Percentiles rank a stretch among this genome's conserved stretches.
These are phyloP conservation scores for Kondoa malvinella DNA, from an alignment of 768 basidiomycete species.

Conservation along the genomic window DNA sequence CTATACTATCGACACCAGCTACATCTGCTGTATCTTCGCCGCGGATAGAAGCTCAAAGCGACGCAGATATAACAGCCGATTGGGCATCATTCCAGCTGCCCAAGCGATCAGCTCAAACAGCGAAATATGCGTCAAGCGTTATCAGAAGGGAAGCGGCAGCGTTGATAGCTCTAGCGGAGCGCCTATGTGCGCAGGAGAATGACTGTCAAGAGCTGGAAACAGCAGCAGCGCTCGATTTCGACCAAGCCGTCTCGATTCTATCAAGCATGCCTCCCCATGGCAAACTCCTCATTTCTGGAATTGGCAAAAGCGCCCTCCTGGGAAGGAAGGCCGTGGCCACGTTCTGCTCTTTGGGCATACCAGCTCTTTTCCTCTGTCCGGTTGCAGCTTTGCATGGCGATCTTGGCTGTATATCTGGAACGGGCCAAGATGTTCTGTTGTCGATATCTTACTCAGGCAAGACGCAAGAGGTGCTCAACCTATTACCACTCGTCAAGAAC, in stretches of 20 bases:
- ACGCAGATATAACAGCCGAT: background rate
- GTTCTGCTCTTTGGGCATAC: slow-evolving; percentile 27
- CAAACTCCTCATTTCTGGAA: slow-evolving; percentile 25
- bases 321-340: slow-evolving; percentile 27
- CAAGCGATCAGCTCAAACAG: background rate
- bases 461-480: slow-evolving; percentile 26
- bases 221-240: slow-evolving; percentile 8
- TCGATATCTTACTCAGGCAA: slow-evolving; percentile 27
- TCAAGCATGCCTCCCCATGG: slow-evolving; percentile 18
- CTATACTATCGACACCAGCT: background rate
- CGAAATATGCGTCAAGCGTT: slow-evolving; percentile 20
- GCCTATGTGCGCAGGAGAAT: slow-evolving; percentile 13
- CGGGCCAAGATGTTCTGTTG: slow-evolving; percentile 24
- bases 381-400: slow-evolving; percentile 28
- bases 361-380: slow-evolving; percentile 25
- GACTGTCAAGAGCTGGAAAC: slow-evolving; percentile 4
- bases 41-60: background rate
- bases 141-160: slow-evolving; percentile 27
- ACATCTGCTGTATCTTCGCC: background rate
- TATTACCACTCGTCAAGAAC: slow-evolving; percentile 22
- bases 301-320: slow-evolving; percentile 27
- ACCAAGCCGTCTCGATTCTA: slow-evolving; percentile 17
- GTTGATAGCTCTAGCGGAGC: slow-evolving; percentile 25
- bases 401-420: slow-evolving; percentile 24
- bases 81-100: background rate